phyloP scores from a whole-genome alignment of 371 early-diverging fungal species.

The Thermomucor indicae-seudaticae region DNA sequence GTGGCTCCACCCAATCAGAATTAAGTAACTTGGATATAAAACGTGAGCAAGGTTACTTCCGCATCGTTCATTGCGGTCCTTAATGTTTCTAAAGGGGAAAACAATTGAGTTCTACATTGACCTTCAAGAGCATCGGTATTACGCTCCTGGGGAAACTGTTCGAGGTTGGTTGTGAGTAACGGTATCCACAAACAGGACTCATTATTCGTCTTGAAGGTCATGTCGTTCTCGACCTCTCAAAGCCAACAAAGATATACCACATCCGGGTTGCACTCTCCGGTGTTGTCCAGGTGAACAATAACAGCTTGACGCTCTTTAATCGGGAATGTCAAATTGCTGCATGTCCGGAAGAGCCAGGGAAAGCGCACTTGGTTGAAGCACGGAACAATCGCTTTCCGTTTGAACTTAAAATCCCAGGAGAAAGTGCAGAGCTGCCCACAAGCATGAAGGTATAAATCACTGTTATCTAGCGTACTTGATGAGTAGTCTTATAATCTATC shows the following conservation, averaged over 20 bases:
- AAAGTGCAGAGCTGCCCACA: slow-evolving; percentile 28
- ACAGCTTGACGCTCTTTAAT: slow-evolving; percentile 14
- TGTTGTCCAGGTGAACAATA: slow-evolving; percentile 21
- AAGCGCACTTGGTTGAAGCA: slow-evolving; percentile 28
- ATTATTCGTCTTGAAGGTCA: slow-evolving; percentile 20
- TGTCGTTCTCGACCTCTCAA: slow-evolving; percentile 31
- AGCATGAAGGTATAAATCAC: slow-evolving; percentile 17
- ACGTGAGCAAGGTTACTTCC: no score
- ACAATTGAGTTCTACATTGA: slow-evolving; percentile 44
- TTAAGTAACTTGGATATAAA: no score
- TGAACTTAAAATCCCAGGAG: slow-evolving; percentile 29
- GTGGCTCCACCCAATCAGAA: no score
- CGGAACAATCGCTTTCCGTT: slow-evolving; percentile 41
- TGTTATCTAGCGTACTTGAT: slow-evolving; percentile 1
- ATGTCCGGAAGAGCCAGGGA: slow-evolving; percentile 23
- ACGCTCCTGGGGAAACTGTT: slow-evolving; percentile 40
- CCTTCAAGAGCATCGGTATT: slow-evolving; percentile 29
- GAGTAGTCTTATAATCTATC: background rate
- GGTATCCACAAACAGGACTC: background rate
- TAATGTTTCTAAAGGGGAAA: slow-evolving; percentile 9
- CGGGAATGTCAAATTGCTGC: slow-evolving; percentile 20
- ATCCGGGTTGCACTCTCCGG: slow-evolving; percentile 32
- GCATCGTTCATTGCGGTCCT: no score
- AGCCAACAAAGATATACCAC: slow-evolving; percentile 31
- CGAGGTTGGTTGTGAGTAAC: slow-evolving; percentile 21